Percentiles rank a stretch among this genome's conserved stretches.
These are phyloP conservation scores for Myotisia sp. DNA, from an alignment of 2,329 filamentous ascomycete species.

Conservation along the genomic window DNA sequence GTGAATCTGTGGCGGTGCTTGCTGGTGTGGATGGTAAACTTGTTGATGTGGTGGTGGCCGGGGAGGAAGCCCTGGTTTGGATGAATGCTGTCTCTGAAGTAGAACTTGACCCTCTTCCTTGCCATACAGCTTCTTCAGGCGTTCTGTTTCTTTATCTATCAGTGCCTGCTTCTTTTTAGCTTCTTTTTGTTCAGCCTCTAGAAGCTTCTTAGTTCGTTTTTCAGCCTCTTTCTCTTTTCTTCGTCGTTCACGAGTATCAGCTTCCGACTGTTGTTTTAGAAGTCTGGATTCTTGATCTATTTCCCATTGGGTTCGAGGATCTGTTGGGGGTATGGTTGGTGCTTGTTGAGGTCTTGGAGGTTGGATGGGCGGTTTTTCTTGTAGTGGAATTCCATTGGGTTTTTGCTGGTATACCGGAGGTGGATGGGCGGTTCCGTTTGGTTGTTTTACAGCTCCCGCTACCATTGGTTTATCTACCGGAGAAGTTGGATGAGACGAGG, in stretches of 20 bases:
- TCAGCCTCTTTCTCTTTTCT: constrained; percentile 38
- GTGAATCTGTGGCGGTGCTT: not conserved
- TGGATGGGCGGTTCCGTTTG: not conserved
- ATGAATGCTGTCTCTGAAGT: not conserved
- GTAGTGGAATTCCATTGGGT: not conserved
- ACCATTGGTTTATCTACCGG: constrained; percentile 9
- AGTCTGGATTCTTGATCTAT: constrained; percentile 37
- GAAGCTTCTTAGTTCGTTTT: constrained; percentile 37
- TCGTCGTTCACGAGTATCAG: constrained; percentile 29
- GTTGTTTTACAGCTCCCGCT: constrained; percentile 8
- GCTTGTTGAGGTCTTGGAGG: constrained; percentile 10
- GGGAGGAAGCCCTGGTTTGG: not conserved
- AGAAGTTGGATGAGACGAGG: constrained; percentile 13
- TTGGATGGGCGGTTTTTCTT: not conserved
- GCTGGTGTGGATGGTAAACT: not conserved
- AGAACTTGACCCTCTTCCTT: constrained; percentile 18
- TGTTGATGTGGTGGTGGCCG: not conserved
- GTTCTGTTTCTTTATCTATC: constrained; percentile 63
- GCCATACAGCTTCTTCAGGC: constrained; percentile 48
- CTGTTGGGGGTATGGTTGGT: constrained; percentile 21
- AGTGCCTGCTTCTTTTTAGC: constrained; percentile 38
- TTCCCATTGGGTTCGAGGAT: constrained; percentile 40
- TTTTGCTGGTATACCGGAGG: not conserved
- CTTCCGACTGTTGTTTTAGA: constrained; percentile 29
- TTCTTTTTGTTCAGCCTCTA: constrained; percentile 41